A percentile compares a stretch with the other conserved stretches of the same genome.
Evolutionary conservation across 345 rosid species (phyloP).

Genomic region (Trapa bicornis): DNA sequence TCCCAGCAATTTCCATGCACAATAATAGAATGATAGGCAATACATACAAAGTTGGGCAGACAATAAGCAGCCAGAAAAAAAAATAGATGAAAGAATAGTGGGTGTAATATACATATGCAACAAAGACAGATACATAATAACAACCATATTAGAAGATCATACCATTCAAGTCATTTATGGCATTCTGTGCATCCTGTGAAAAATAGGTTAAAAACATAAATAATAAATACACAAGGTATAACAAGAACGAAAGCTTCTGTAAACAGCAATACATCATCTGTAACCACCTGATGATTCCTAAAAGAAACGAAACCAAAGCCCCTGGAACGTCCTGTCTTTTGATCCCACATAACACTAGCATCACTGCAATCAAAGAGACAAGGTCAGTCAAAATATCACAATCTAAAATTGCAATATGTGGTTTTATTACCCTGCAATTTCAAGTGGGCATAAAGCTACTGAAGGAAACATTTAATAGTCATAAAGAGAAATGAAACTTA

Average conservation of each 20-base stretch:
- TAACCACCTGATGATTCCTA: conserved; percentile 53
- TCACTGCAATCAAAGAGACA: conserved; percentile 27
- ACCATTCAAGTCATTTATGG: conserved; percentile 85
- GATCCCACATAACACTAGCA: conserved; percentile 97
- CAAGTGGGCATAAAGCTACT: neutral
- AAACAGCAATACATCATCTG: neutral
- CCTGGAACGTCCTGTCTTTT: conserved; percentile 88
- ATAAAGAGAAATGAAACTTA: conserved; percentile 26
- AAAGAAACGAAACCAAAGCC: conserved; percentile 92
- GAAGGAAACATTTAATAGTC: neutral
- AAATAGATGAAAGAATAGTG: neutral
- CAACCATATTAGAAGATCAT: conserved; percentile 5
- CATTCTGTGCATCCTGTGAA: conserved; percentile 74
- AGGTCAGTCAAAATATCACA: neutral
- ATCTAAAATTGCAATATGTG: neutral
- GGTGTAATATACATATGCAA: no score
- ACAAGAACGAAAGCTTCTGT: neutral
- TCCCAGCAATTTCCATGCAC: conserved; percentile 77
- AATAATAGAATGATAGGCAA: neutral
- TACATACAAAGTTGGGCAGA: neutral
- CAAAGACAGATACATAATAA: no score
- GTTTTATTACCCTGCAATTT: neutral
- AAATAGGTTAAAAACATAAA: neutral
- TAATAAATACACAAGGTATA: neutral
- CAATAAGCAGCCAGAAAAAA: neutral